Base-by-base conservation (phyloP, 257 asterid species). In the Ocimum tenuiflorum region DNA sequence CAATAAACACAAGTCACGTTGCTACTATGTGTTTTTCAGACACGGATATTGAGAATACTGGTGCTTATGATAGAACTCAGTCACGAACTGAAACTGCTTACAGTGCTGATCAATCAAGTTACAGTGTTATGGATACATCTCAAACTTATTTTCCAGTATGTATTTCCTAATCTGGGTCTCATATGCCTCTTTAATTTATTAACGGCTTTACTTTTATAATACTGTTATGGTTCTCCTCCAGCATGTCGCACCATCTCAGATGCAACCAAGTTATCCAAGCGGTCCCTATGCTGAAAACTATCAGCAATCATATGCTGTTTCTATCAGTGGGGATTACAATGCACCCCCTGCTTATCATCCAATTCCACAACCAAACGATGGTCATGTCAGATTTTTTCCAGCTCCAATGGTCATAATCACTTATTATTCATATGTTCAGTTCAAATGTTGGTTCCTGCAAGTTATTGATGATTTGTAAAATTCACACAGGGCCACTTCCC, bases 121-220 rank as follows among this genome's bases (percentile, higher is more conserved):
- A 79, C 65, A 84, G 82, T 63, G 81, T 8, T 61, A 67, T 70
- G 59, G 87, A 78, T 29, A 60, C 85, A 43, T 69, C 88, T 71
- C 91, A 75, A 70, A 78, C 35, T 67, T 89, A 87, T 73, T 83
- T 80, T 75, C 85, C 36, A 81, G 98, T 91, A 75, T 36, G 48
- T 61, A 43, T 27, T 59, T 65, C 57, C 54, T 24, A 64, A 63
- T 48, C n/a, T 60, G 58, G 6, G 53, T 31, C 67, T 65, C 63
- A 70, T 49, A 39, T 64, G 2, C 56, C 45, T 31, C 60, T 56
- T 39, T 38, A 8, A 42, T 57, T 60, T 6, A 3, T 41, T 42
- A 31, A 60, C 53, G 38, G 46, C 60, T 57, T 1, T 27, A 39
- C 70, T 20, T 49, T 27, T 63, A 27, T 63, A 9, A 14, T 39